Conservation (phyloP, 176 grass and related monocot species). For the Cenchrus purpureus region DNA sequence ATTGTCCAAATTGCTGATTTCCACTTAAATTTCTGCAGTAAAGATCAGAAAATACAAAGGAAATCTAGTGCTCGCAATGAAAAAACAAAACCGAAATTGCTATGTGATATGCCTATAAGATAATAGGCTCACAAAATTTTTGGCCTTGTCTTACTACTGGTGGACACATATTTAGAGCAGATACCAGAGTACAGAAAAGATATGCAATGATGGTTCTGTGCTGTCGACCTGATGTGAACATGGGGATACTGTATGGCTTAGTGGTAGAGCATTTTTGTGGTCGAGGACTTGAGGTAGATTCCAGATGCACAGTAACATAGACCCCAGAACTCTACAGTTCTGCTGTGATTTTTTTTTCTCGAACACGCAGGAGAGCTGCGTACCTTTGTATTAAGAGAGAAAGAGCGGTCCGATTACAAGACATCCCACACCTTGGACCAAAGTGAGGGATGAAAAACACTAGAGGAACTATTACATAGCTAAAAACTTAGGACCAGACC, state of each 20-base stretch:
- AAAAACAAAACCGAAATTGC: too few species aligned
- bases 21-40: conserved; percentile 5
- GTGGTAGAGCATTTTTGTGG: background rate
- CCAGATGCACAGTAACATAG: background rate
- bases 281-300: background rate
- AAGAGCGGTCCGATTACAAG: too few species aligned
- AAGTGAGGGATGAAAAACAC: too few species aligned
- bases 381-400: too few species aligned
- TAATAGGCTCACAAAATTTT: conserved; percentile 18
- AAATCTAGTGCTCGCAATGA: too few species aligned
- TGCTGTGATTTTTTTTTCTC: background rate
- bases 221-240: background rate
- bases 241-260: background rate
- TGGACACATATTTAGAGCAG: background rate
- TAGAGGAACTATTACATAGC: too few species aligned
- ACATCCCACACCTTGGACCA: too few species aligned
- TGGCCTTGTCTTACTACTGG: conserved; percentile 17
- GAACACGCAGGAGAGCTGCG: too few species aligned
- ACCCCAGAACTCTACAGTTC: background rate
- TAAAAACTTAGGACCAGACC: too few species aligned
- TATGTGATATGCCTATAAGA: background rate
- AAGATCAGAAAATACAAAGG: background rate
- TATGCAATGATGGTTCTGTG: background rate
- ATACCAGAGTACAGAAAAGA: conserved; percentile 15
- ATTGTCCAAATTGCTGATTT: background rate